Conservation (phyloP, 805 yeast species). For the Starmerella potacharoeniae region DNA sequence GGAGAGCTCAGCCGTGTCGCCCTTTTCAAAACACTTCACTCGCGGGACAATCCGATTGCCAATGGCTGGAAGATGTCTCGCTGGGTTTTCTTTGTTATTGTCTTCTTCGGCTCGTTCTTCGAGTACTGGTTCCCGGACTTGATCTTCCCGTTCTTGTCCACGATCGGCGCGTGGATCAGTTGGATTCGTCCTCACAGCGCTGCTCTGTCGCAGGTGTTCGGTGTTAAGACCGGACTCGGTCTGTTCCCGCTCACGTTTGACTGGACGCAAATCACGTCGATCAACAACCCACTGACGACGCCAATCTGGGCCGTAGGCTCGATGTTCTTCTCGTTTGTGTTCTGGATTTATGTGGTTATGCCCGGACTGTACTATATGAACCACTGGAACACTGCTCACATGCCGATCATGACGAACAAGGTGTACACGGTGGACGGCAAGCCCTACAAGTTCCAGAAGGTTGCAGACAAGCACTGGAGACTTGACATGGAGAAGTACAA, state of each 20-base stretch:
- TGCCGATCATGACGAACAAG: slow-evolving; percentile 42
- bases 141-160: slow-evolving; percentile 46
- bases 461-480: slow-evolving; percentile 35
- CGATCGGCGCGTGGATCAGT: slow-evolving; percentile 44
- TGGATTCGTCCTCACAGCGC: slow-evolving; percentile 53
- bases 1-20: slow-evolving; percentile 48
- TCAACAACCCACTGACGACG: slow-evolving; percentile 45
- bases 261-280: slow-evolving; percentile 54
- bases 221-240: slow-evolving; percentile 52
- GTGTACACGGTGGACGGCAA: slow-evolving; percentile 43
- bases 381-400: slow-evolving; percentile 46
- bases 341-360: slow-evolving; percentile 36
- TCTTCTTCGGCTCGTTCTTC: slow-evolving; percentile 34
- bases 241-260: slow-evolving; percentile 57
- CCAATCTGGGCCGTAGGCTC: slow-evolving; percentile 40
- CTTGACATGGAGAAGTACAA: slow-evolving; percentile 42
- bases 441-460: slow-evolving; percentile 40
- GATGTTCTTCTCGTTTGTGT: slow-evolving; percentile 38
- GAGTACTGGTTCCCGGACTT: slow-evolving; percentile 58
- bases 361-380: slow-evolving; percentile 38
- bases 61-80: slow-evolving; percentile 53
- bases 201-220: slow-evolving; percentile 55
- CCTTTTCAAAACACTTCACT: slow-evolving; percentile 42
- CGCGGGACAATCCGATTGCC: slow-evolving; percentile 40
- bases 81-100: slow-evolving; percentile 37